These are phyloP conservation scores for Lentinula guzmanii DNA, from an alignment of 768 basidiomycete species.

Conservation along the genomic window DNA sequence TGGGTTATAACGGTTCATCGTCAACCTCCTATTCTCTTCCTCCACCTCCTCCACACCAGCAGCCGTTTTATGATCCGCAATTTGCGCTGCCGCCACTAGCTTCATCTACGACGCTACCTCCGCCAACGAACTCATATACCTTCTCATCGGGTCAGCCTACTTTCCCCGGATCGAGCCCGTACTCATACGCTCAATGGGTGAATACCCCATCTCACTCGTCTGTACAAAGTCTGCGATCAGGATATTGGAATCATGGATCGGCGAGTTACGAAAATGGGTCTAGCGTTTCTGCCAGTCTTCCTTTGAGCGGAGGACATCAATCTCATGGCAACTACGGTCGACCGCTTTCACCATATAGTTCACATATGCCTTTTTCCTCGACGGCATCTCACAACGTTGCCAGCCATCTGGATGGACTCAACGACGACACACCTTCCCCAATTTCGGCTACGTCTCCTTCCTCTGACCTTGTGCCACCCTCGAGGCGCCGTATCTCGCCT, in stretches of 20 bases:
- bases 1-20: constrained; percentile 33
- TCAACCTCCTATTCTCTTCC: constrained; percentile 14
- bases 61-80: constrained; percentile 37
- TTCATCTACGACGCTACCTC: constrained; percentile 28
- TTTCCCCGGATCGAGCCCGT: constrained; percentile 26
- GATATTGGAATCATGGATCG: constrained; percentile 2
- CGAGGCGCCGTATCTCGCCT: constrained; percentile 40
- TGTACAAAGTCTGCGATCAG: constrained; percentile 5
- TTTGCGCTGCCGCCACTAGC: constrained; percentile 38
- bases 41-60: constrained; percentile 10
- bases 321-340: background rate
- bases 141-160: constrained; percentile 22
- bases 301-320: constrained; percentile 5
- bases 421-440: constrained; percentile 7
- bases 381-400: background rate
- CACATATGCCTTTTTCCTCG: constrained; percentile 3
- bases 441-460: constrained; percentile 18
- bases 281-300: background rate
- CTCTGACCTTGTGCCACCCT: constrained; percentile 48
- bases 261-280: constrained; percentile 4
- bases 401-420: background rate
- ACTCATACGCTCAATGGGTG: constrained; percentile 16
- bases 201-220: background rate
- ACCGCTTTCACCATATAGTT: constrained; percentile 2
- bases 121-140: constrained; percentile 15